phyloP scores from a whole-genome alignment of 2,329 filamentous ascomycete species.

The Calonectria pteridis region DNA sequence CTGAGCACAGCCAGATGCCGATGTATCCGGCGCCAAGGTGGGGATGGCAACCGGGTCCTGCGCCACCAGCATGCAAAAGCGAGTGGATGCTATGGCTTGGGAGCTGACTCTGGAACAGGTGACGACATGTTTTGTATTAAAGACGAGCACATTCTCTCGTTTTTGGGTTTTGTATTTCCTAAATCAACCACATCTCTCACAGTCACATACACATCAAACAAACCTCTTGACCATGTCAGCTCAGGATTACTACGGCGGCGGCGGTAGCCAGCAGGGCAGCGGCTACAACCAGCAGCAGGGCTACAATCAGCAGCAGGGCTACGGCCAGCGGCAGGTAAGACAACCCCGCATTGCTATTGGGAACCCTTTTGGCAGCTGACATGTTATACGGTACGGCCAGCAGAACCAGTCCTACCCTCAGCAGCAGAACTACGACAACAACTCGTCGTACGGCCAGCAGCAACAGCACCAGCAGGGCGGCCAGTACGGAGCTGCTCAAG shows the following conservation, averaged over 20 bases:
- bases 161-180: background rate
- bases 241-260: constrained; percentile 40
- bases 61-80: constrained; percentile 16
- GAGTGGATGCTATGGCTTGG: background rate
- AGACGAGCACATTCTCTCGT: background rate
- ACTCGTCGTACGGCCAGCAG: constrained; percentile 26
- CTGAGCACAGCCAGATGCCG: constrained; percentile 12
- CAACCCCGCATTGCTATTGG: background rate
- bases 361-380: background rate
- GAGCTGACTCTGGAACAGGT: background rate
- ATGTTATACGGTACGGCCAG: background rate
- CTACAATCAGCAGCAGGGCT: constrained; percentile 33
- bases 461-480: constrained; percentile 35
- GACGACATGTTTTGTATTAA: constrained; percentile 10
- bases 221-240: constrained; percentile 34
- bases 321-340: constrained; percentile 26
- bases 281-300: constrained; percentile 25
- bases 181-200: background rate
- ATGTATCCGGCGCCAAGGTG: constrained; percentile 26
- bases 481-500: constrained; percentile 30
- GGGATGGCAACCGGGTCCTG: background rate
- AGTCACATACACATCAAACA: background rate
- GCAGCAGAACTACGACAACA: constrained; percentile 34
- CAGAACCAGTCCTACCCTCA: constrained; percentile 37
- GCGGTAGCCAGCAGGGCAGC: constrained; percentile 22